These are phyloP conservation scores for Wallacemonas sp. DNA, from an alignment of 208 protist genomes.

Conservation along the genomic window DNA sequence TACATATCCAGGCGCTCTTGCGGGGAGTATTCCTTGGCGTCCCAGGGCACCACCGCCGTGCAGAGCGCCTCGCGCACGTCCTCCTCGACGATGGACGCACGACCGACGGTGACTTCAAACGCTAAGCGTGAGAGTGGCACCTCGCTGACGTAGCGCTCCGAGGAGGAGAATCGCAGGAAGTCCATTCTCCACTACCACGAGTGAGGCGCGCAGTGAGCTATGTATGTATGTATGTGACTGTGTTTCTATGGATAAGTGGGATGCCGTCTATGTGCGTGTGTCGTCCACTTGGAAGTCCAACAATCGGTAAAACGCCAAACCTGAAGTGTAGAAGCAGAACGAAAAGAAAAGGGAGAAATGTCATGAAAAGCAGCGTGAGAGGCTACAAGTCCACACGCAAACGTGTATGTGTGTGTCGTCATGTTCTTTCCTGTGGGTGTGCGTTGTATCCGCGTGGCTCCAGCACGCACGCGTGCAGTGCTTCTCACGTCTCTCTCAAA, in stretches of 20 bases:
- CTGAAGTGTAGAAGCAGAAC: background rate
- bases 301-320: too few relatives aligned
- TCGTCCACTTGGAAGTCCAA: background rate
- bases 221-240: conserved; percentile 3
- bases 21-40: conserved; percentile 69
- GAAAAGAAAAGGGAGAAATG: too few relatives aligned
- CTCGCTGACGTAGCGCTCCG: conserved; percentile 53
- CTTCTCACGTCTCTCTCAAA: too few relatives aligned
- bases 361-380: too few relatives aligned
- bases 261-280: conserved; percentile 5
- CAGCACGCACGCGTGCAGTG: too few relatives aligned
- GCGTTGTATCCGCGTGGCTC: too few relatives aligned
- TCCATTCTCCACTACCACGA: conserved; percentile 30
- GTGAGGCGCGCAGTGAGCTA: background rate
- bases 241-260: conserved; percentile 12
- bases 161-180: conserved; percentile 51
- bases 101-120: conserved; percentile 62
- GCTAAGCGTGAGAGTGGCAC: conserved; percentile 51
- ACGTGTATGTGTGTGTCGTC: conserved; percentile 6
- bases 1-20: conserved; percentile 44
- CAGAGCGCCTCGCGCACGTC: conserved; percentile 46
- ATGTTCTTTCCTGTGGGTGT: too few relatives aligned
- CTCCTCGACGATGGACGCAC: conserved; percentile 71
- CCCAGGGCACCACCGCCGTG: conserved; percentile 48
- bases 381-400: too few relatives aligned